Evolutionary conservation across 106 monocot species (phyloP), one percentile per base, ranked within the genome.

Genomic region (Platanthera guangdongensis): DNA sequence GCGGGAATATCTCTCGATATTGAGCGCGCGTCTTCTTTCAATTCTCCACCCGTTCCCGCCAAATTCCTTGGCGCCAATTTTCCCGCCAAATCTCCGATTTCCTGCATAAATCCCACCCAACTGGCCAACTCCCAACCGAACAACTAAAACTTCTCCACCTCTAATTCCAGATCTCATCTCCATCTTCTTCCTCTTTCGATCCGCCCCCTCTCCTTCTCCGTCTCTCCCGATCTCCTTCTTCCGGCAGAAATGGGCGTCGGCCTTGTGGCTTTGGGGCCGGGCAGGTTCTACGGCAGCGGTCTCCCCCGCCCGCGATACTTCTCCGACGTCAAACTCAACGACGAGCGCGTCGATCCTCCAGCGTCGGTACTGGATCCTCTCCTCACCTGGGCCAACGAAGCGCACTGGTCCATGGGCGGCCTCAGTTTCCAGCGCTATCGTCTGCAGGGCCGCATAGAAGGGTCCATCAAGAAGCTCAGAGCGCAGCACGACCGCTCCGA

Each of bases 331-430:
- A 84, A 84, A 65, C 70, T 80, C 71, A 71, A 55, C 65, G 71
- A 71, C 9, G 85, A 78, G 32, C 85, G 92, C 18, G 86, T 92
- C 8, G 91, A 95, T 52, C 89, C 89, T 3, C 95, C 92, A 1
- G 78, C 21, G 14, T 22, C 82, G 2, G 84, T 92, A 48, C 73
- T 81, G 60, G 95, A 89, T 52, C 89, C 95, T 12, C 78, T 95
- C 51, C 78, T 95, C 48, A 65, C 68, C 1, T 95, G 95, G 95
- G 95, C 95, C 21, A 45, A 75, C 53, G 92, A 92, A 57, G 95
- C 95, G 3, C 92, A 89, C 84, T 95, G 95, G 95, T 89, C 92
- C 65, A 92, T 92, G 92, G 95, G 95, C 6, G 95, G 95, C 4
- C 87, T 87, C 74, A 83, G 84, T 82, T 89, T 82, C 80, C 45